Evolutionary conservation across 2,329 filamentous ascomycete species (phyloP).

Genomic region (Elsinoe australis): DNA sequence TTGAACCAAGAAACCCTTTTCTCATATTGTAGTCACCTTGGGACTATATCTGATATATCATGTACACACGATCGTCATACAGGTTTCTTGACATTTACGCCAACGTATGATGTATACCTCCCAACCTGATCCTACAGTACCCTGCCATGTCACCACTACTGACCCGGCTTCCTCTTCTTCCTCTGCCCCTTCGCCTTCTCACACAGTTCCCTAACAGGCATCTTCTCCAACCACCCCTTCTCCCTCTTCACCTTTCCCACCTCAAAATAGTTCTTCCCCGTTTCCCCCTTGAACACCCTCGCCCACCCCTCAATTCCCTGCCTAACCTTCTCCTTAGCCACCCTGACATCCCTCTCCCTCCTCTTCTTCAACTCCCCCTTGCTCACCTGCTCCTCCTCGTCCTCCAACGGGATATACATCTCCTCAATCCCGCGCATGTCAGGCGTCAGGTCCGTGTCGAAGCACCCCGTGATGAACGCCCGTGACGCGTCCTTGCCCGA

Average conservation of each 20-base stretch:
- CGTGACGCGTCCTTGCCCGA: constrained; percentile 78
- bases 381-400: constrained; percentile 25
- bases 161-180: constrained; percentile 39
- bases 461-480: constrained; percentile 89
- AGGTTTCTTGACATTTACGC: too few relatives aligned
- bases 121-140: too few relatives aligned
- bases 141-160: too few relatives aligned
- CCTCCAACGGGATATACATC: constrained; percentile 64
- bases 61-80: too few relatives aligned
- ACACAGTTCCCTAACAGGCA: constrained; percentile 59
- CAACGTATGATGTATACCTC: too few relatives aligned
- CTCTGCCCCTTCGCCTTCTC: constrained; percentile 59
- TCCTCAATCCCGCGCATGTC: constrained; percentile 82
- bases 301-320: constrained; percentile 73
- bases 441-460: constrained; percentile 71
- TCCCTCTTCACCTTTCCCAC: constrained; percentile 65
- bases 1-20: background rate
- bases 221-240: constrained; percentile 52
- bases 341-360: constrained; percentile 55
- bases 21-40: too few relatives aligned
- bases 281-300: constrained; percentile 60
- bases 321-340: constrained; percentile 58
- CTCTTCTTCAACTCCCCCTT: constrained; percentile 41
- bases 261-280: constrained; percentile 68
- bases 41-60: too few relatives aligned